These are phyloP conservation scores for Geotrichum cucujoidarum DNA, from an alignment of 1,139 yeast species.

Conservation along the genomic window DNA sequence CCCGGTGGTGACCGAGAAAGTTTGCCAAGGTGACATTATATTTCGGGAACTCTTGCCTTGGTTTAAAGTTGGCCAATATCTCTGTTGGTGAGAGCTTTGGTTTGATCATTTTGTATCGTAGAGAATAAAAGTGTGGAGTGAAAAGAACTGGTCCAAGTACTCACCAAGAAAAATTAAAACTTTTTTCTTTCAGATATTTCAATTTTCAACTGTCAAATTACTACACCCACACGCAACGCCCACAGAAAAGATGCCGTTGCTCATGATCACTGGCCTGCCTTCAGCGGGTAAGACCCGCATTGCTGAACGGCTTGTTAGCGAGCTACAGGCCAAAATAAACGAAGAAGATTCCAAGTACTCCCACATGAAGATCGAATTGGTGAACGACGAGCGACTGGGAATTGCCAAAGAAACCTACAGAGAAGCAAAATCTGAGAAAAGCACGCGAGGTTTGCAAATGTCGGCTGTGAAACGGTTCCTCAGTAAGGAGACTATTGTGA, in stretches of 20 bases:
- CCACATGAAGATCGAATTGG: slow-evolving; percentile 57
- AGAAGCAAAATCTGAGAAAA: slow-evolving; percentile 69
- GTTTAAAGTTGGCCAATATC: slow-evolving; percentile 26
- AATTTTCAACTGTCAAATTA: not conserved
- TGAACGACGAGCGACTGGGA: slow-evolving; percentile 74
- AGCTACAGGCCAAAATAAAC: slow-evolving; percentile 48
- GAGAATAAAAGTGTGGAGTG: not conserved
- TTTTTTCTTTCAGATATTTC: not conserved
- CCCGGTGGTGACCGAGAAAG: slow-evolving; percentile 87
- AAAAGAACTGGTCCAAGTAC: not conserved
- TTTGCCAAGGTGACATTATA: slow-evolving; percentile 68
- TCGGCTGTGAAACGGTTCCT: slow-evolving; percentile 84
- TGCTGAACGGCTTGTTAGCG: slow-evolving; percentile 51
- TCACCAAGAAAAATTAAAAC: too few relatives aligned
- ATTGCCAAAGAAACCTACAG: slow-evolving; percentile 62
- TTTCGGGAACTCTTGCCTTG: slow-evolving; percentile 47
- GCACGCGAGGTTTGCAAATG: slow-evolving; percentile 77
- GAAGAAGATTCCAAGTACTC: slow-evolving; percentile 43
- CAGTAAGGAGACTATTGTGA: slow-evolving; percentile 62
- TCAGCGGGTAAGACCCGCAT: slow-evolving; percentile 77
- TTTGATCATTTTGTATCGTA: not conserved
- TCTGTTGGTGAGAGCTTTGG: slow-evolving; percentile 3
- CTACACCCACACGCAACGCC: not conserved
- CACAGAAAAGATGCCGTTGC: slow-evolving; percentile 61
- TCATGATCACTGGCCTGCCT: slow-evolving; percentile 81